phyloP scores from a whole-genome alignment of 768 basidiomycete species.

The Suillus hirtellus region DNA sequence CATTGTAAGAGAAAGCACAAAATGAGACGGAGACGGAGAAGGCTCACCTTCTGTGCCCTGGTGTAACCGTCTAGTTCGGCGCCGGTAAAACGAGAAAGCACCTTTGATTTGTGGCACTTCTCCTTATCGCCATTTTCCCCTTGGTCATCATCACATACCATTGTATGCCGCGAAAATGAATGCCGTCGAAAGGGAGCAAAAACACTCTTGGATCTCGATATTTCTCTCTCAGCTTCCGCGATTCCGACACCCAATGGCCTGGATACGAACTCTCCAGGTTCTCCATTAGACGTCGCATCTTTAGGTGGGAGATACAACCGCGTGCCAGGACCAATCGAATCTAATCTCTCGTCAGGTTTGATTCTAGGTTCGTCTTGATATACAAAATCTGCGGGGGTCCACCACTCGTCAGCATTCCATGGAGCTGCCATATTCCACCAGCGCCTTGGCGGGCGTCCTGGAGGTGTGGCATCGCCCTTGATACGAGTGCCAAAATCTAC shows the following conservation, averaged over 20 bases:
- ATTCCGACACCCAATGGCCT: neutral
- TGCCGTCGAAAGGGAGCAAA: neutral
- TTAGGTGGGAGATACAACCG: neutral
- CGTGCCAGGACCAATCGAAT: neutral
- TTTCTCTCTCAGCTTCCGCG: neutral
- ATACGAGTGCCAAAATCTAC: neutral
- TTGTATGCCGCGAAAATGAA: neutral
- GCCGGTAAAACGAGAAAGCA: neutral
- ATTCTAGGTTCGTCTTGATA: neutral
- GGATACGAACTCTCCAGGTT: neutral
- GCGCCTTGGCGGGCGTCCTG: conserved; percentile 1
- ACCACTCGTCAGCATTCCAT: neutral
- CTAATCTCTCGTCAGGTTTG: neutral
- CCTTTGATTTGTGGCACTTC: neutral
- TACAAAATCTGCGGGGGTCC: conserved; percentile 1
- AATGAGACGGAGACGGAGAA: neutral
- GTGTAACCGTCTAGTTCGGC: neutral
- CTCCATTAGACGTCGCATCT: neutral
- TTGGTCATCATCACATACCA: neutral
- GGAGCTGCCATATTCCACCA: neutral
- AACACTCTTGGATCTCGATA: neutral
- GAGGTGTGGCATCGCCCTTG: neutral
- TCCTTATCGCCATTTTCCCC: neutral
- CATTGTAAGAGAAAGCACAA: neutral
- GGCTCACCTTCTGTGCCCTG: neutral